Evolutionary conservation across 108 stramenopile species (phyloP).

Genomic region (Fistulifera pelliculosa): DNA sequence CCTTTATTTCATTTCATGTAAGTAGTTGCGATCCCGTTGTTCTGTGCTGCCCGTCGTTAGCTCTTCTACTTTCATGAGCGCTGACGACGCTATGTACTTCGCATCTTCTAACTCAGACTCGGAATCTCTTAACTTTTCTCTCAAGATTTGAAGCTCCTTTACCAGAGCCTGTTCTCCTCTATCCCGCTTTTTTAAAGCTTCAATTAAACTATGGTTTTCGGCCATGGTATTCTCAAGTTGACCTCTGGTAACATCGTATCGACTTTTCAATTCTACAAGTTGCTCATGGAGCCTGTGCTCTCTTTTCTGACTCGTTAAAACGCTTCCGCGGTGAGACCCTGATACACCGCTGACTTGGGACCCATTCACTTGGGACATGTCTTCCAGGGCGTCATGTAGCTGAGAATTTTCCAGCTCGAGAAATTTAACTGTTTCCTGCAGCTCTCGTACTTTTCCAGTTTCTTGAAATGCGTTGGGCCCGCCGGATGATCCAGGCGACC

Average conservation of each 20-base stretch:
- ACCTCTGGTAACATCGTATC: slow-evolving; percentile 41
- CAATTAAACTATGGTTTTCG: slow-evolving; percentile 35
- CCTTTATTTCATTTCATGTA: too few species aligned
- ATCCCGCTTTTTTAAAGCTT: slow-evolving; percentile 30
- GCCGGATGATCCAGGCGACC: background rate
- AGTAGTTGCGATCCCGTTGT: too few species aligned
- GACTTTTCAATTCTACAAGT: slow-evolving; percentile 39
- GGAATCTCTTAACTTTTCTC: slow-evolving; percentile 18
- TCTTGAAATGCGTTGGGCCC: slow-evolving; percentile 13
- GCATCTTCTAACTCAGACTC: slow-evolving; percentile 49
- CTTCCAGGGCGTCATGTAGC: slow-evolving; percentile 42
- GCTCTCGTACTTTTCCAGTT: slow-evolving; percentile 25
- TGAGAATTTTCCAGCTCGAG: slow-evolving; percentile 41
- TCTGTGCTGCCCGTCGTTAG: slow-evolving; percentile 2
- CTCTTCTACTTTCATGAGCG: slow-evolving; percentile 31
- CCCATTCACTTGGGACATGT: slow-evolving; percentile 14
- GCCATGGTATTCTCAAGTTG: slow-evolving; percentile 32
- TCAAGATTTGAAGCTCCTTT: slow-evolving; percentile 14
- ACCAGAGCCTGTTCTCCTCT: slow-evolving; percentile 13
- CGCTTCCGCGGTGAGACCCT: background rate
- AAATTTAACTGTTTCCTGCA: slow-evolving; percentile 23
- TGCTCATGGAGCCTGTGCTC: slow-evolving; percentile 22
- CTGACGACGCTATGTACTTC: slow-evolving; percentile 37
- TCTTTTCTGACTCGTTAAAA: background rate
- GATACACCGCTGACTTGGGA: background rate